Conservation (phyloP, 2,329 filamentous ascomycete species). For the Epichloe baconii region DNA sequence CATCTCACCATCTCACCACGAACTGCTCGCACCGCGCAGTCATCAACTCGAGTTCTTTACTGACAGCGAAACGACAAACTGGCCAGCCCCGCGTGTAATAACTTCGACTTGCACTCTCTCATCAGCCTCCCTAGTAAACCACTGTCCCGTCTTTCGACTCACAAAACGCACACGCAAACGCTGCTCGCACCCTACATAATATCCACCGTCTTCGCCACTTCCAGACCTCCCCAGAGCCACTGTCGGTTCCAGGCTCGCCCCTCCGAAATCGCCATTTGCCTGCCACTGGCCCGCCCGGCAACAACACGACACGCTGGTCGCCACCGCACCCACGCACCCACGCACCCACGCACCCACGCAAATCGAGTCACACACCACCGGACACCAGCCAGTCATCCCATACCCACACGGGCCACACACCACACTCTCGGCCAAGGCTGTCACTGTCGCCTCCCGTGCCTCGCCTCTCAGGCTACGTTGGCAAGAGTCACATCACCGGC, state of each 20-base stretch:
- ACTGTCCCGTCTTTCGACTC: background rate
- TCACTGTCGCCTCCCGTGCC: slow-evolving; percentile 11
- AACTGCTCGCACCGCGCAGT: background rate
- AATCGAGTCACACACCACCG: slow-evolving; percentile 5
- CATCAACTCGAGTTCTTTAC: slow-evolving; percentile 1
- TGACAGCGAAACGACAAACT: background rate
- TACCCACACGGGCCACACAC: background rate
- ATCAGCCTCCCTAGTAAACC: background rate
- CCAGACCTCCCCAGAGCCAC: background rate
- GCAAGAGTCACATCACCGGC: slow-evolving; percentile 21
- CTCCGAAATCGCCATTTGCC: slow-evolving; percentile 26
- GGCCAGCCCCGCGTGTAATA: background rate
- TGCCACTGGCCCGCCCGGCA: slow-evolving; percentile 18
- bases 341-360: slow-evolving; percentile 2
- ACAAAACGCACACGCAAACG: background rate
- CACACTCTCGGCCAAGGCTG: background rate
- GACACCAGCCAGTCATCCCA: slow-evolving; percentile 1
- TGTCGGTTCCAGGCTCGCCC: slow-evolving; percentile 10
- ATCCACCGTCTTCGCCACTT: slow-evolving; percentile 5
- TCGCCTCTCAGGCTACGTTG: slow-evolving; percentile 21
- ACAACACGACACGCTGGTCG: slow-evolving; percentile 14
- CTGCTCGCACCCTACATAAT: background rate
- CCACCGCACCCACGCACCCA: slow-evolving; percentile 13
- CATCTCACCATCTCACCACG: background rate
- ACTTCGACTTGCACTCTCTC: background rate